Conservation (phyloP, 331 rosid genomes). For the Pyrus hybrid region DNA sequence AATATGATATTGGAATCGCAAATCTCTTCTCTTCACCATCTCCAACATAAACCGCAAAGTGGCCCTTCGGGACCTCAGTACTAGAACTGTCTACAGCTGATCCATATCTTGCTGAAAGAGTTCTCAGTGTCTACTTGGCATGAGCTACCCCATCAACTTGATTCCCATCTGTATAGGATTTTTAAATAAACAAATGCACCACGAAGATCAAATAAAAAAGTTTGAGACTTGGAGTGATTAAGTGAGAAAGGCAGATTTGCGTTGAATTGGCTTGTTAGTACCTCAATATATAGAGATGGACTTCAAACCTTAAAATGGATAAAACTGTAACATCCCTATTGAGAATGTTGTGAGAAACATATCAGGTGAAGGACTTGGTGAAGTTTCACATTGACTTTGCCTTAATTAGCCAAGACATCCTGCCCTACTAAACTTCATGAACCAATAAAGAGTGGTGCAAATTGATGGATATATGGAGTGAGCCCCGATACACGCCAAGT, state of each 20-base stretch:
- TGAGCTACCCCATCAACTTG: slow-evolving; percentile 52
- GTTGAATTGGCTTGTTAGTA: slow-evolving; percentile 30
- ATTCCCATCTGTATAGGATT: slow-evolving; percentile 38
- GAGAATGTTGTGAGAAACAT: slow-evolving; percentile 57
- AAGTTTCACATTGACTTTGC: slow-evolving; percentile 67
- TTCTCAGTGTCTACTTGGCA: slow-evolving; percentile 75
- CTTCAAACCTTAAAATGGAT: slow-evolving; percentile 14
- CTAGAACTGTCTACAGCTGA: slow-evolving; percentile 28
- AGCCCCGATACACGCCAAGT: too few species aligned
- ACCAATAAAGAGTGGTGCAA: slow-evolving; percentile 30
- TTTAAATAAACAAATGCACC: background rate
- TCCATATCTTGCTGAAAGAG: slow-evolving; percentile 60
- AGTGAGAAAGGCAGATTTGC: slow-evolving; percentile 18
- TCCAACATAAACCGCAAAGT: slow-evolving; percentile 84
- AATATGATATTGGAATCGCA: slow-evolving; percentile 74
- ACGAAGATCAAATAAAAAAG: background rate
- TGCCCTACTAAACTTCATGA: slow-evolving; percentile 45
- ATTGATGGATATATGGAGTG: slow-evolving; percentile 8
- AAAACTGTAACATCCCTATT: slow-evolving; percentile 14
- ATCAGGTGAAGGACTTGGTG: slow-evolving; percentile 58
- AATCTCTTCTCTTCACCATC: slow-evolving; percentile 62
- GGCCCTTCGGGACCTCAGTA: slow-evolving; percentile 81
- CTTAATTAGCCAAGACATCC: slow-evolving; percentile 41
- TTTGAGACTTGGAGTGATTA: background rate
- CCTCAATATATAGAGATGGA: slow-evolving; percentile 12